These are phyloP conservation scores for Cynara cardunculus DNA, from an alignment of 129 eudicot genomes.

Conservation along the genomic window DNA sequence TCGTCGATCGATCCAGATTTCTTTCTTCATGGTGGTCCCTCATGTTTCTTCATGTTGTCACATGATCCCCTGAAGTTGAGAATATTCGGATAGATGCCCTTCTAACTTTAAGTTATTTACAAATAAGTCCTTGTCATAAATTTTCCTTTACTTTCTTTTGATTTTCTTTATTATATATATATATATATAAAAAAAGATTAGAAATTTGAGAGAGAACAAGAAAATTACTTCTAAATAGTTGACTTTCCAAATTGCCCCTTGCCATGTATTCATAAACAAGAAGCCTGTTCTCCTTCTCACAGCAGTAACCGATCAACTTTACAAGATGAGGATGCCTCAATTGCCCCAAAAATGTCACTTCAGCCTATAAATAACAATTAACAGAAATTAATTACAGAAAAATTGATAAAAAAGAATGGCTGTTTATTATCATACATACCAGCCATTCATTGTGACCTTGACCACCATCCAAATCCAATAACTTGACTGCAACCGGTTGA, in stretches of 20 bases:
- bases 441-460: constrained; percentile 94
- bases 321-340: too few relatives aligned
- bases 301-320: too few relatives aligned
- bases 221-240: constrained; percentile 65
- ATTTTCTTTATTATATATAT: too few relatives aligned
- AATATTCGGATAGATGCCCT: constrained; percentile 16
- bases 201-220: neutral
- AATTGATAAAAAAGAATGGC: too few relatives aligned
- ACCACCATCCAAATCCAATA: constrained; percentile 74
- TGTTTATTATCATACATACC: constrained; percentile 35
- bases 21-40: constrained; percentile 22
- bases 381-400: neutral
- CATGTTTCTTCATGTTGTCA: constrained; percentile 2
- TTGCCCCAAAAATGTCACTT: constrained; percentile 85
- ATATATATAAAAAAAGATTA: neutral
- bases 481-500: constrained; percentile 84
- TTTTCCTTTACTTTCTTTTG: neutral
- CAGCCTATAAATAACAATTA: constrained; percentile 42
- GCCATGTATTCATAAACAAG: too few relatives aligned
- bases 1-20: neutral
- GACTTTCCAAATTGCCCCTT: constrained; percentile 75
- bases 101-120: neutral
- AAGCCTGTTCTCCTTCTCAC: too few relatives aligned
- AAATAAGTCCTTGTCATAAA: neutral
- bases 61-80: neutral